Evolutionary conservation across 768 basidiomycete species (phyloP).

Genomic region (Trametes cingulata): DNA sequence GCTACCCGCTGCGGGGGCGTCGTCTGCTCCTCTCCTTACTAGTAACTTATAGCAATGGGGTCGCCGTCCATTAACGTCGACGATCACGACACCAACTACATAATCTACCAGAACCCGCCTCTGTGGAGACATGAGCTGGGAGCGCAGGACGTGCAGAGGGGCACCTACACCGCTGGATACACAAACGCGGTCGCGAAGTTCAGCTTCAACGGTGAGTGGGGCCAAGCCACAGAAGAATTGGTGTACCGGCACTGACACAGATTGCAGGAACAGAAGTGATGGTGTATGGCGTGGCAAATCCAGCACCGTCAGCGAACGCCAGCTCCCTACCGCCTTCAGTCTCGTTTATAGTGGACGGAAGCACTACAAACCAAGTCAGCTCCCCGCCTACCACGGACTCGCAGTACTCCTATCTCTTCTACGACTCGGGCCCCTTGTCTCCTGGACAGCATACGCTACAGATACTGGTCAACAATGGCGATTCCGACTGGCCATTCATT

Average conservation of each 20-base stretch:
- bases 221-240: too few species aligned
- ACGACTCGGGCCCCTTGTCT: not conserved
- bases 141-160: not conserved
- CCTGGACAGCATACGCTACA: constrained; percentile 4
- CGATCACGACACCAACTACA: constrained; percentile 1
- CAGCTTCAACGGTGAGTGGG: constrained; percentile 8
- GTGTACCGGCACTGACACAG: not conserved
- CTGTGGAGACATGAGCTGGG: constrained; percentile 1
- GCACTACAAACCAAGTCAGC: not conserved
- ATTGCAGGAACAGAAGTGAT: constrained; percentile 2
- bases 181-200: constrained; percentile 3
- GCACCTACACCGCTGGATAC: not conserved
- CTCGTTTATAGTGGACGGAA: constrained; percentile 3
- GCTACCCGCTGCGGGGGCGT: too few species aligned
- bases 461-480: constrained; percentile 6
- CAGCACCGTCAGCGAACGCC: not conserved
- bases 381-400: not conserved
- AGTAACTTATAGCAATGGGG: not conserved
- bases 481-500: constrained; percentile 6
- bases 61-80: not conserved
- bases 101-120: constrained; percentile 3
- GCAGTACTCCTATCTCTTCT: constrained; percentile 8
- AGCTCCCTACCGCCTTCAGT: not conserved
- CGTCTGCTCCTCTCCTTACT: too few species aligned
- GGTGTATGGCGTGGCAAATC: constrained; percentile 7